Evolutionary conservation across 2,329 filamentous ascomycete species (phyloP), one percentile per base, ranked within the genome.

Genomic region (Sclerotinia spermophila): DNA sequence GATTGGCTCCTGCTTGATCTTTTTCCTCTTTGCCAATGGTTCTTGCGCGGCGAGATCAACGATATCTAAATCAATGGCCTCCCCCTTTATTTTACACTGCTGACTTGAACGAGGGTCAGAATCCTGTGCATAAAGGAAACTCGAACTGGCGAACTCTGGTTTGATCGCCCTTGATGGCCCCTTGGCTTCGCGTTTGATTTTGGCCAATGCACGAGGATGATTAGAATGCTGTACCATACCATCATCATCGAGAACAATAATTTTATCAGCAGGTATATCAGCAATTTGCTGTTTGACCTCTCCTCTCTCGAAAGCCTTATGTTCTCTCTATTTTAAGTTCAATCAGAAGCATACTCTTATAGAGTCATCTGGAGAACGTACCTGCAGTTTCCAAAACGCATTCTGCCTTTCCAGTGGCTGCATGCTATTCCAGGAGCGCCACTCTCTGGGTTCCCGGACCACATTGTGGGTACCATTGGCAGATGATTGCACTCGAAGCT

Each of bases 371-470:
- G 24, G 13, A 45, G 10, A 19, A 51, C 42, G 5, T 55, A 72
- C 71, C 60, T 73, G 64, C 5, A 73, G 45, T 2, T 42, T 67
- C 10, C 5, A 33, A 42, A 61, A 72, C 13, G 65, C 65, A 11
- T 2, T 30, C 19, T n/a, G 3, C 13, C 24, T 62, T 59, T 72
- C 68, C 19, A 27, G 19, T 30, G 40, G 19, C 1, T 71, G 13
- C 61, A 71, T 65, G 5, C 7, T 17, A 42, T 70, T 55, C 72
- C 72, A 72, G 21, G 62, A 15, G 27, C 44, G 38, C 62, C 64
- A 70, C 27, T 73, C 64, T 55, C 35, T 61, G 21, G 27, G 48
- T 7, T 58, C 40, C 17, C n/a, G 38, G 42, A 8, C 1, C 19
- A 21, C 56, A 19, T 45, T n/a, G n/a, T 1, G 8, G 38, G 15